Base-by-base conservation (phyloP, 2,329 filamentous ascomycete species). In the Tolypocladium cylindrosporum region DNA sequence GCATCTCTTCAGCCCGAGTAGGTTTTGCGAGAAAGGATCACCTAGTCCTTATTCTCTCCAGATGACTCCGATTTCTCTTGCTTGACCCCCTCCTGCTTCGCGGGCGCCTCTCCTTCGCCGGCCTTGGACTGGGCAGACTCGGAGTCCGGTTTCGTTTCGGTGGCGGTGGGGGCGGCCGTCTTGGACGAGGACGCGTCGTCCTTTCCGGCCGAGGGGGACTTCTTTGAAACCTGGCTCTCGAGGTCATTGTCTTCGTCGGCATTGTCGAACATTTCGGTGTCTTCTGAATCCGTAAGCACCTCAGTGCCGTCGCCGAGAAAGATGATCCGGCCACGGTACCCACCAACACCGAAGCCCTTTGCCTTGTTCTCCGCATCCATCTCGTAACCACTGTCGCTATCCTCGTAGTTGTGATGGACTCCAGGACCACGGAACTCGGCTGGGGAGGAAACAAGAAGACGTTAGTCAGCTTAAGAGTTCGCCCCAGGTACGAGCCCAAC, bases 271-370 rank as follows among this genome's bases (percentile, higher is more conserved):
- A 96, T 93, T 68, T 96, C 91, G 63, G 89, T 86, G 70, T 97
- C 91, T 74, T 91, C 87, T 71, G 89, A 89, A 74, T 94, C 91
- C 65, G 90, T 91, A 69, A 92, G 80, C 71, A 96, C 85, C 79
- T 97, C 92, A 68, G 91, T 96, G 68, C 93, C 94, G 78, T 97
- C 92, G 65, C 93, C 92, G 66, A 99, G 84, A 71, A 96, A 87
- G 73, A 97, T 97, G 73, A 97, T 91, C 67, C 92, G 87, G 66
- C 91, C 91, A 72, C 85, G 84, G 72, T 88, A 88, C 71, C 87
- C 88, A 73, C 86, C 78, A 66, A 83, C 77, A 63, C 84, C 83
- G 69, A 89, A 88, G 65, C 79, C 76, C 72, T 80, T 82, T 67
- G 76, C 74, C 71, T 81, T 81, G 66, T 83, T 82, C 67, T 89